Conservation (phyloP, 2,329 filamentous ascomycete genomes). For the Fusarium drepaniforme region DNA sequence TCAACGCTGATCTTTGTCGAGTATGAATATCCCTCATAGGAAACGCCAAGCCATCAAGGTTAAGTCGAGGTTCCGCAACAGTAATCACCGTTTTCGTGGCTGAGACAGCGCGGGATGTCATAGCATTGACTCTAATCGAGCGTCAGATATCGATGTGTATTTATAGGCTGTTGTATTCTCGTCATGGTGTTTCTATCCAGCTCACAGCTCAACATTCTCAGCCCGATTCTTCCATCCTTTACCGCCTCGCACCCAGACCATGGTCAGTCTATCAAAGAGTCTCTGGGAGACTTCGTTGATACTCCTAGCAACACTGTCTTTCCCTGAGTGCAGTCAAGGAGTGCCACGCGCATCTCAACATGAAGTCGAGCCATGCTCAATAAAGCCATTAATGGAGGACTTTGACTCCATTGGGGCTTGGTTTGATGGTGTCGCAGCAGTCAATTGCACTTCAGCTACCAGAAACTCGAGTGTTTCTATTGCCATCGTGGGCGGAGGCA, state of each 20-base stretch:
- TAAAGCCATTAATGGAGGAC: not conserved
- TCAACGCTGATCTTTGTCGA: not conserved
- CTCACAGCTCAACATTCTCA: not conserved
- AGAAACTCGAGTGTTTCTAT: conserved; percentile 47
- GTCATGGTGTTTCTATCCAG: not conserved
- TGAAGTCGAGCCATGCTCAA: not conserved
- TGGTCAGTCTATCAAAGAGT: not conserved
- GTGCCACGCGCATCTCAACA: not conserved
- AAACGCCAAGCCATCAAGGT: conserved; percentile 1
- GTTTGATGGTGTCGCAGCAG: conserved; percentile 12
- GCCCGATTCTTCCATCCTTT: not conserved
- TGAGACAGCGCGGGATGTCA: not conserved
- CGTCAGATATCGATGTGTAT: not conserved
- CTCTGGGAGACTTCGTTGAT: not conserved
- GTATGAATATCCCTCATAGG: not conserved
- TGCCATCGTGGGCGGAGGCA: conserved; percentile 75
- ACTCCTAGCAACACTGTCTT: not conserved
- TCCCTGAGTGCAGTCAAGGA: not conserved
- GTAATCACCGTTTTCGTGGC: not conserved
- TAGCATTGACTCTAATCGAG: not conserved
- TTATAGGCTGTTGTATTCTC: not conserved
- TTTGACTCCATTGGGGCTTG: conserved; percentile 23
- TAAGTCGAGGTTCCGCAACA: not conserved
- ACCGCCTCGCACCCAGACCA: not conserved
- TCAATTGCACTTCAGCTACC: not conserved